These are phyloP conservation scores for Larix sibirica DNA, from an alignment of 83 land plant genomes.

Conservation along the genomic window DNA sequence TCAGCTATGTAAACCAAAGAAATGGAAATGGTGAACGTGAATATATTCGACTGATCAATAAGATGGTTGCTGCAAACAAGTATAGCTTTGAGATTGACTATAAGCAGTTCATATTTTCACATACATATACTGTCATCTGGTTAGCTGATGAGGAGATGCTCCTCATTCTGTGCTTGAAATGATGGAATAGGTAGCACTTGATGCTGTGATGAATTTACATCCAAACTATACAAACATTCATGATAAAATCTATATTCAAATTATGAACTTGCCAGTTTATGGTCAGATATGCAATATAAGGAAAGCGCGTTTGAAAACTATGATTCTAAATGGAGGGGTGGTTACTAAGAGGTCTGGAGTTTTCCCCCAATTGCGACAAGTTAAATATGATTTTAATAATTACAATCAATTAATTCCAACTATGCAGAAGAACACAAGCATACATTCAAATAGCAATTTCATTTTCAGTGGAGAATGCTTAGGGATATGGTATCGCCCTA, in stretches of 20 bases:
- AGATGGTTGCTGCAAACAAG: conserved; percentile 90
- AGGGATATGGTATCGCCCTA: too few species aligned
- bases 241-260: conserved; percentile 82
- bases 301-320: conserved; percentile 86
- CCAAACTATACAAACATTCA: conserved; percentile 56
- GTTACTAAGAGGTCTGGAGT: conserved; percentile 65
- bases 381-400: too few species aligned
- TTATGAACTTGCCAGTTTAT: conserved; percentile 82
- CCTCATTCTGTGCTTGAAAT: too few species aligned
- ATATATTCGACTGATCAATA: conserved; percentile 27
- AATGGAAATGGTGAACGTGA: conserved; percentile 58
- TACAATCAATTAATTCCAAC: too few species aligned
- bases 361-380: too few species aligned
- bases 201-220: too few species aligned
- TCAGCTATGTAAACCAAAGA: conserved; percentile 76
- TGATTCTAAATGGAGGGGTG: conserved; percentile 96
- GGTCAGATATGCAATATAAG: conserved; percentile 96
- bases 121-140: background rate
- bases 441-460: too few species aligned
- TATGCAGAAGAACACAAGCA: too few species aligned
- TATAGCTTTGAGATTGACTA: conserved; percentile 93
- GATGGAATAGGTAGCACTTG: too few species aligned
- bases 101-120: conserved; percentile 78
- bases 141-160: too few species aligned
- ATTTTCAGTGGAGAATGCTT: too few species aligned